Evolutionary conservation across 2,329 filamentous ascomycete species (phyloP).

Genomic region (Pestalotiopsis fici): DNA sequence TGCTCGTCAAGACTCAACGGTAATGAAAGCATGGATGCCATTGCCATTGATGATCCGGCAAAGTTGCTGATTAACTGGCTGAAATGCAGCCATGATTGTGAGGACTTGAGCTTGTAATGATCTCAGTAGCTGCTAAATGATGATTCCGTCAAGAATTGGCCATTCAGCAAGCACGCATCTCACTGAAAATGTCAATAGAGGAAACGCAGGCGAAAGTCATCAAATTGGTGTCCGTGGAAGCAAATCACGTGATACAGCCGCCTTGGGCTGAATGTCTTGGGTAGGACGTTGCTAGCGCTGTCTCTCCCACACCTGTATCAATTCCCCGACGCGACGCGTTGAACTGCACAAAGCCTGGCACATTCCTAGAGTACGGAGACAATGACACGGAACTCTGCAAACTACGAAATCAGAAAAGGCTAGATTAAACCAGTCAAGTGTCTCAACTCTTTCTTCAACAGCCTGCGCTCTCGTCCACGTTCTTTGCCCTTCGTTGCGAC

Average conservation of each 20-base stretch:
- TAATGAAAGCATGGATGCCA: background rate
- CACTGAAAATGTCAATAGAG: background rate
- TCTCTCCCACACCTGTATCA: background rate
- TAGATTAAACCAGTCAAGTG: background rate
- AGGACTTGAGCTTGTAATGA: too few species aligned
- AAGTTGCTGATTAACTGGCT: background rate
- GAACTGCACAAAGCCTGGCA: background rate
- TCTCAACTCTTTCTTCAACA: background rate
- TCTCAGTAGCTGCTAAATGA: too few species aligned
- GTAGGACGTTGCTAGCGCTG: background rate
- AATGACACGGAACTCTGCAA: background rate
- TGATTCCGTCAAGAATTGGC: too few species aligned
- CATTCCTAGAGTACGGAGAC: background rate
- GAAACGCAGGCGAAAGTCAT: background rate
- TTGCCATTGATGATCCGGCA: background rate
- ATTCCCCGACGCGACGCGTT: background rate
- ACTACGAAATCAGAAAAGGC: background rate
- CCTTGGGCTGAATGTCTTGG: background rate
- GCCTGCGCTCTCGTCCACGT: background rate
- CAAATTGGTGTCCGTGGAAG: background rate
- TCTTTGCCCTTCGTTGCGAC: slow-evolving; percentile 3
- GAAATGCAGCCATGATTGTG: background rate
- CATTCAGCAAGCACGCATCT: background rate
- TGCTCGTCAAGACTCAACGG: background rate
- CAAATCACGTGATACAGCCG: background rate